phyloP scores from a whole-genome alignment of 176 grass and related monocot species.

The Secale cereale region DNA sequence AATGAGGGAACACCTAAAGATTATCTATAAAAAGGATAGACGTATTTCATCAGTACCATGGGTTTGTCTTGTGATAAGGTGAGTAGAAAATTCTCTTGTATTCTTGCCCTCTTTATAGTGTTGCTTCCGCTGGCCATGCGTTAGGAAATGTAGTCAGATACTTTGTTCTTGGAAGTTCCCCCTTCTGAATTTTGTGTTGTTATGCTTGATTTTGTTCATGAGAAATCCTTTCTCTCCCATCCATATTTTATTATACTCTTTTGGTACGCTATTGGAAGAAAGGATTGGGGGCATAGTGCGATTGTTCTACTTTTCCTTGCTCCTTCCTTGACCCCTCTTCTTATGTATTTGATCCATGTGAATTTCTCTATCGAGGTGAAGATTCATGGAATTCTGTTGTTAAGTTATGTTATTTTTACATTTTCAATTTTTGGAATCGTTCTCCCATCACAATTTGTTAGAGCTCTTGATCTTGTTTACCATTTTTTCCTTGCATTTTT shows the following conservation, averaged over 20 bases:
- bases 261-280: not conserved
- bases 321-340: slow-evolving; percentile 5
- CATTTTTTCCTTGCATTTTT: slow-evolving; percentile 22
- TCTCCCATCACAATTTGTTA: slow-evolving; percentile 10
- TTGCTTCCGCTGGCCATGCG: not conserved
- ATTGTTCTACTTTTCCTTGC: slow-evolving; percentile 4
- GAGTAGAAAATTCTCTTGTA: slow-evolving; percentile 30
- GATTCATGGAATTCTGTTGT: not conserved
- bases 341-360: not conserved
- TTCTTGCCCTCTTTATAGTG: slow-evolving; percentile 31
- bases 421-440: slow-evolving; percentile 21
- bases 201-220: slow-evolving; percentile 4
- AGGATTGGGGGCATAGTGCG: not conserved
- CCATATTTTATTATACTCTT: not conserved
- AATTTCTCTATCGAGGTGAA: not conserved
- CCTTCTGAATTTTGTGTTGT: not conserved
- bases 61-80: slow-evolving; percentile 38
- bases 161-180: slow-evolving; percentile 9
- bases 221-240: not conserved
- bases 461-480: slow-evolving; percentile 2
- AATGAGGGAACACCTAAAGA: not conserved
- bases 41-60: slow-evolving; percentile 18
- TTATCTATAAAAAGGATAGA: not conserved
- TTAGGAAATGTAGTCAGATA: not conserved
- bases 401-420: not conserved